Base-by-base conservation (phyloP, 164 flowering plant genomes). In the Saururus chinensis region DNA sequence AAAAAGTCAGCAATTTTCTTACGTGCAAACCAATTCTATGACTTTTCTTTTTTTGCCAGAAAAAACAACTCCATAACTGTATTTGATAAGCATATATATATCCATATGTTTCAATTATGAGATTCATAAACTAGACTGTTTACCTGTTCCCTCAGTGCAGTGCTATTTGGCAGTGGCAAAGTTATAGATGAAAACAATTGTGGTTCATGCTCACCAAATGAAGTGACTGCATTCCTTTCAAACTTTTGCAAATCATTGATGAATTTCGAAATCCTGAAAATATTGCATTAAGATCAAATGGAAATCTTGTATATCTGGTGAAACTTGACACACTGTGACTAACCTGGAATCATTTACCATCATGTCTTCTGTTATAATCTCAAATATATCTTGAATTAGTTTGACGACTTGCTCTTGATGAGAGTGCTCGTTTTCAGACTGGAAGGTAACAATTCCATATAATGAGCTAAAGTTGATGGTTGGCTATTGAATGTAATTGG, bases 341-440 rank as follows among this genome's bases (percentile, higher is more conserved):
- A 16, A 92, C 98, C 95, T 86, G 79, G 76, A 80, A 60, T 78
- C 80, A 69, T 84, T 52, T 57, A 69, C 56, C 84, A 92, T 83
- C 82, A 89, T 73, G 75, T 89, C 96, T 60, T 62, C 69, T 53
- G 85, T 84, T 60, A 87, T 77, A 55, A 92, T 70, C 73, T 92
- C 98, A 78, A 84, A 83, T 20, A 89, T 80, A 68, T 92, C 96
- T 71, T 86, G 96, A 48, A 92, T 85, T 61, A 73, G 70, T 68
- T 64, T 86, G 70, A 84, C 85, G 60, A 89, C 92, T 62, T 78
- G 74, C 40, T 61, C 66, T 60, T 69, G 74, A 41, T 80, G 87
- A 21, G 63, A 30, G 64, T 74, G 78, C 64, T 80, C 71, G 64
- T 88, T 86, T 70, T 87, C 84, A 71, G 76, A 74, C 98, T 88